A percentile compares a stretch with the other conserved stretches of the same genome.
These are phyloP conservation scores for Dendrobium catenatum DNA, from an alignment of 106 monocot species.

Conservation along the genomic window DNA sequence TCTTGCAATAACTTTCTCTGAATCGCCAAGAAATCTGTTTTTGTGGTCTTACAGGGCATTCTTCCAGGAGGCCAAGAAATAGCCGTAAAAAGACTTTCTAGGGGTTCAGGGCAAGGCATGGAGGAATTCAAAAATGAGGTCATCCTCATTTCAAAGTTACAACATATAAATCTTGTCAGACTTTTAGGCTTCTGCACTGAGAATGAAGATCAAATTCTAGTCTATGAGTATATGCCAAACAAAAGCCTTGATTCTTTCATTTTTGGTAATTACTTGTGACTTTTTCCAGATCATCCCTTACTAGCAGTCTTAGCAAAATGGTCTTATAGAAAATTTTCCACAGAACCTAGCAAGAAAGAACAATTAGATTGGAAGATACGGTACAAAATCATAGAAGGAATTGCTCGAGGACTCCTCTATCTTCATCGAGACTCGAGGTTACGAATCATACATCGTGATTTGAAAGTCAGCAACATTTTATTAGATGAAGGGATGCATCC, in stretches of 20 bases:
- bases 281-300: not conserved
- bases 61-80: constrained; percentile 5
- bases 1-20: no score
- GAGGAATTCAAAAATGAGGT: constrained; percentile 11
- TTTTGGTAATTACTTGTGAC: not conserved
- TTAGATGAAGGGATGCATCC: constrained; percentile 14
- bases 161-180: constrained; percentile 8
- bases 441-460: constrained; percentile 7
- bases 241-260: constrained; percentile 10
- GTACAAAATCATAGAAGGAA: constrained; percentile 9
- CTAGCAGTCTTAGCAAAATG: not conserved
- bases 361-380: constrained; percentile 3
- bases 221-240: constrained; percentile 12
- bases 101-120: constrained; percentile 5
- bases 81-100: constrained; percentile 14
- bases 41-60: not conserved
- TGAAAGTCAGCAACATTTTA: constrained; percentile 16
- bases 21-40: no score
- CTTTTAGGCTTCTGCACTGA: constrained; percentile 4
- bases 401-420: constrained; percentile 8
- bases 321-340: not conserved
- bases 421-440: constrained; percentile 14
- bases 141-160: not conserved
- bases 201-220: constrained; percentile 5
- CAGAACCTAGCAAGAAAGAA: not conserved